Evolutionary conservation across 352 stramenopile genomes (phyloP).

Genomic region (Pythium pyrilobum): DNA sequence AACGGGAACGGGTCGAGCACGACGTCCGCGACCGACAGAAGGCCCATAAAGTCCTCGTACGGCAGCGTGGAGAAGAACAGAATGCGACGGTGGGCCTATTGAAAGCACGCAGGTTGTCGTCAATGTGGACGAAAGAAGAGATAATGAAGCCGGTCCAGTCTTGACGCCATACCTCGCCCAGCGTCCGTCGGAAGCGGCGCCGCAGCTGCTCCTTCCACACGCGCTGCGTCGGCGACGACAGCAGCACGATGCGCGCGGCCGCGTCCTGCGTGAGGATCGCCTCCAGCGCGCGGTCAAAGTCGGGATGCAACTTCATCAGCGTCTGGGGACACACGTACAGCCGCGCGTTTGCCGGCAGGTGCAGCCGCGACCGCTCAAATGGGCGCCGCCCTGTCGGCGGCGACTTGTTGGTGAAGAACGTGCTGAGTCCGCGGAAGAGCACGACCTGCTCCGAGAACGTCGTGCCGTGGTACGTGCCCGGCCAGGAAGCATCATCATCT

Average conservation of each 20-base stretch:
- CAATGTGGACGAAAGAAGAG: neutral
- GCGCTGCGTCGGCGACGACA: slow-evolving; percentile 38
- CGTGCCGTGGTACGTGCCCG: slow-evolving; percentile 23
- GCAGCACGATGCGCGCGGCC: slow-evolving; percentile 32
- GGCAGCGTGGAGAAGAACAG: slow-evolving; percentile 59
- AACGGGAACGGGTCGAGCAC: slow-evolving; percentile 83
- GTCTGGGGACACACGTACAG: slow-evolving; percentile 63
- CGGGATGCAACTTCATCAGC: slow-evolving; percentile 60
- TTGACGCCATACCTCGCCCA: slow-evolving; percentile 32
- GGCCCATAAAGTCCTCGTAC: slow-evolving; percentile 45
- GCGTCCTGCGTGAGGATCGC: slow-evolving; percentile 36
- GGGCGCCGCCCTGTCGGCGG: neutral
- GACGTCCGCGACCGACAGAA: slow-evolving; percentile 57
- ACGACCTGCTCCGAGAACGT: slow-evolving; percentile 69
- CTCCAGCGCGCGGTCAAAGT: slow-evolving; percentile 40
- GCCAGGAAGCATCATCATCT: too few relatives aligned
- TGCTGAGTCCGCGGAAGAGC: slow-evolving; percentile 58
- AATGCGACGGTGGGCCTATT: slow-evolving; percentile 28
- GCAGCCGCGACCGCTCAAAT: slow-evolving; percentile 30
- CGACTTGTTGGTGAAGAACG: slow-evolving; percentile 38
- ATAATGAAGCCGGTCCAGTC: neutral
- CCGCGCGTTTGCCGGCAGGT: slow-evolving; percentile 33
- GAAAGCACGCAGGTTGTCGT: neutral
- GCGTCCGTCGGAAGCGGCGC: slow-evolving; percentile 28
- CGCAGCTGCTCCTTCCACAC: slow-evolving; percentile 52